phyloP scores from a whole-genome alignment of 805 yeast genomes.

The Myxozyma mucilagina region DNA sequence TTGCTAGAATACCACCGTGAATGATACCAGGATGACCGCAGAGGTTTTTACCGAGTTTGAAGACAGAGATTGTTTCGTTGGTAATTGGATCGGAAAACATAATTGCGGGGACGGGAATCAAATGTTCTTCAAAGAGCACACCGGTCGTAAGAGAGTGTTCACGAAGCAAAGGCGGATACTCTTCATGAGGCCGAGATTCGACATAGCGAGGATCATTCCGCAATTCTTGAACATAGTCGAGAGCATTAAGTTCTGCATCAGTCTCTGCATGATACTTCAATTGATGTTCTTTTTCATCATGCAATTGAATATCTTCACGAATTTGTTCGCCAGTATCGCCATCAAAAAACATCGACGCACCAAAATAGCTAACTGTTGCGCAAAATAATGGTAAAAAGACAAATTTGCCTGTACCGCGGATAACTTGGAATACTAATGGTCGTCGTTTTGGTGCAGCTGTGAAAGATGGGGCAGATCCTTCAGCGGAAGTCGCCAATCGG shows the following conservation, averaged over 20 bases:
- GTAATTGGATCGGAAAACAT: constrained; percentile 56
- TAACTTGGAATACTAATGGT: too few relatives aligned
- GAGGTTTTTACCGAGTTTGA: constrained; percentile 67
- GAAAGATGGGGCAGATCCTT: too few relatives aligned
- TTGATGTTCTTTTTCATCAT: too few relatives aligned
- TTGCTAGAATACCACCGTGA: constrained; percentile 85
- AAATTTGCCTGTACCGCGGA: too few relatives aligned
- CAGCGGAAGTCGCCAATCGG: too few relatives aligned
- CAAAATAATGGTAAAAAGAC: too few relatives aligned
- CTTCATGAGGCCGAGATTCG: constrained; percentile 37
- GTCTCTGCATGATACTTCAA: background rate
- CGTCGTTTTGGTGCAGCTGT: too few relatives aligned
- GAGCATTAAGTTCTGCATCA: constrained; percentile 7
- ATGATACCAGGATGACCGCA: constrained; percentile 70
- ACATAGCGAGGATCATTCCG: constrained; percentile 31
- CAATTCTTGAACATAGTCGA: constrained; percentile 23
- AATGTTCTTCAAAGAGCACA: constrained; percentile 73
- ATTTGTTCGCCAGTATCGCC: background rate
- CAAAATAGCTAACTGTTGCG: too few relatives aligned
- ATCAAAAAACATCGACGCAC: too few relatives aligned
- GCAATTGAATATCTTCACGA: too few relatives aligned
- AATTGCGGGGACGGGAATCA: constrained; percentile 71
- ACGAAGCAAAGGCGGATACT: constrained; percentile 32
- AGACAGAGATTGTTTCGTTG: constrained; percentile 58
- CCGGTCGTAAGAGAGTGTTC: constrained; percentile 46